Evolutionary conservation across 2,329 filamentous ascomycete genomes (phyloP).

Genomic region (Aspergillus japonicus): DNA sequence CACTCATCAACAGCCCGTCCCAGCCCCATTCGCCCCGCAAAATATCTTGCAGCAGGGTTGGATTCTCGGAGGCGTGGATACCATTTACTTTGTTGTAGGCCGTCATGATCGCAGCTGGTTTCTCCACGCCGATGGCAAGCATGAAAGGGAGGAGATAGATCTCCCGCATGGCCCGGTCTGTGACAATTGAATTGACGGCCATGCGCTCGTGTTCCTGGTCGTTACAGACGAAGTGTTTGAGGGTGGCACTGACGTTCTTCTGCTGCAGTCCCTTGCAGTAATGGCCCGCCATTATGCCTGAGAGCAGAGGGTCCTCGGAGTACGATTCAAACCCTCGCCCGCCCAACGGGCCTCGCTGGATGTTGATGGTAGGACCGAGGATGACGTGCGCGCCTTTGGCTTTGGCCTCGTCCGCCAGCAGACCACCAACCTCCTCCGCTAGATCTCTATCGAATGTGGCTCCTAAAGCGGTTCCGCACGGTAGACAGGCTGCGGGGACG

Average conservation of each 20-base stretch:
- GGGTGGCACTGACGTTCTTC: constrained; percentile 72
- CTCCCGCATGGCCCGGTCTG: constrained; percentile 58
- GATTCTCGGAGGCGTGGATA: constrained; percentile 43
- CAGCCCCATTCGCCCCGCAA: constrained; percentile 47
- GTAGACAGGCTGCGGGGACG: constrained; percentile 70
- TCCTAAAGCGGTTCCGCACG: constrained; percentile 73
- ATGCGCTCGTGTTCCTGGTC: constrained; percentile 47
- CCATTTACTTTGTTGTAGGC: constrained; percentile 60
- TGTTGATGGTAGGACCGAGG: constrained; percentile 74
- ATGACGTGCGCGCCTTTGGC: constrained; percentile 72
- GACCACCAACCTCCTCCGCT: constrained; percentile 65
- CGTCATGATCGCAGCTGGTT: constrained; percentile 59
- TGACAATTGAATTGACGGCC: constrained; percentile 42
- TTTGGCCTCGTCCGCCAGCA: constrained; percentile 69
- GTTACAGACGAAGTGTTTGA: constrained; percentile 62
- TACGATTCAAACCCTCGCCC: constrained; percentile 84
- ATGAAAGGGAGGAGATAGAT: constrained; percentile 66
- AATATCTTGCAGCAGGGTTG: constrained; percentile 39
- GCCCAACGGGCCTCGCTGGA: constrained; percentile 76
- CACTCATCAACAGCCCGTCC: constrained; percentile 47
- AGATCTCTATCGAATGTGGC: constrained; percentile 74
- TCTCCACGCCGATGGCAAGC: constrained; percentile 56
- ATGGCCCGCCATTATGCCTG: constrained; percentile 68
- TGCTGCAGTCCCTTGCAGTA: constrained; percentile 72
- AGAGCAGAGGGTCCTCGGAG: constrained; percentile 75